phyloP scores from a whole-genome alignment of 306 rosid genomes.

The Cucumis cinereus region DNA sequence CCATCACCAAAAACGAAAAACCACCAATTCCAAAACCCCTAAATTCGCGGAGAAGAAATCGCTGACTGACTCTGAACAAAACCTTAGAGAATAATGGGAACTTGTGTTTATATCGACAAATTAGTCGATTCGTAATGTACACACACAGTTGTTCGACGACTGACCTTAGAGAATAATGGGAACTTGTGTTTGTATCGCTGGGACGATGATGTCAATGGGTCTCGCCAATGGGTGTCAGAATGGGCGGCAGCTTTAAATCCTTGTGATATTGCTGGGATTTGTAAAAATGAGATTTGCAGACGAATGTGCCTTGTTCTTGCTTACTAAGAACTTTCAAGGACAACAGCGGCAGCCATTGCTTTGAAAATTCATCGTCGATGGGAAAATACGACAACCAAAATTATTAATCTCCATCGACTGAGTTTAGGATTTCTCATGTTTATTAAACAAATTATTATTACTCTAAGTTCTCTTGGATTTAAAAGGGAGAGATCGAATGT shows the following conservation, averaged over 20 bases:
- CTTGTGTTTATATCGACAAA: slow-evolving; percentile 40
- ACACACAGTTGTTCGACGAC: slow-evolving; percentile 36
- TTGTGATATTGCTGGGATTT: slow-evolving; percentile 81
- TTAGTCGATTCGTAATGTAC: slow-evolving; percentile 15
- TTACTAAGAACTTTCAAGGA: slow-evolving; percentile 57
- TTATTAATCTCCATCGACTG: slow-evolving; percentile 24
- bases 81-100: slow-evolving; percentile 66
- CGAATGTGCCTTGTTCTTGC: slow-evolving; percentile 69
- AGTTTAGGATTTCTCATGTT: slow-evolving; percentile 38
- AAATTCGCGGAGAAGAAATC: slow-evolving; percentile 12
- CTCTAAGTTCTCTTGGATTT: slow-evolving; percentile 55
- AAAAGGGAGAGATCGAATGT: no score
- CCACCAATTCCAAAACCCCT: slow-evolving; percentile 6
- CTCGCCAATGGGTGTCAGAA: slow-evolving; percentile 81
- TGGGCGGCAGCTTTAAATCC: slow-evolving; percentile 94
- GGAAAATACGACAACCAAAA: slow-evolving; percentile 42
- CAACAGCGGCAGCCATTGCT: slow-evolving; percentile 43
- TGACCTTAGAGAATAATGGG: slow-evolving; percentile 60
- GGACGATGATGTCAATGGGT: slow-evolving; percentile 72
- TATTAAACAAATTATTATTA: slow-evolving; percentile 75
- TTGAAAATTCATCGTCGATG: slow-evolving; percentile 50
- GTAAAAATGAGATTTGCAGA: slow-evolving; percentile 79
- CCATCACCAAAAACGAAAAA: slow-evolving; percentile 34
- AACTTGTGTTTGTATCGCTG: slow-evolving; percentile 65
- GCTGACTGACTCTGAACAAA: slow-evolving; percentile 11